These are phyloP conservation scores for Diaporthe longicolla DNA, from an alignment of 2,329 filamentous ascomycete species.

Conservation along the genomic window DNA sequence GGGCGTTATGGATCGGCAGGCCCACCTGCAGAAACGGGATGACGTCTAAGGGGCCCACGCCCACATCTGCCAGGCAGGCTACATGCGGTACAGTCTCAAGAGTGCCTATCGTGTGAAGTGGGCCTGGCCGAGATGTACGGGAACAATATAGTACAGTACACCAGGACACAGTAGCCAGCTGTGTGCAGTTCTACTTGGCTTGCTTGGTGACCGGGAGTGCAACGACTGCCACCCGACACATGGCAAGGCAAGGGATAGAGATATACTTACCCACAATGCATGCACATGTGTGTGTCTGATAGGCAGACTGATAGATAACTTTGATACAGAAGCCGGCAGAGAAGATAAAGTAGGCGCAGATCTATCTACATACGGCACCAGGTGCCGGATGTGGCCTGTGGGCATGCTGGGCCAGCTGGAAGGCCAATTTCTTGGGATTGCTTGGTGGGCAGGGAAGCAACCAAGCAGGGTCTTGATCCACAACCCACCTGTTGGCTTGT, in stretches of 20 bases:
- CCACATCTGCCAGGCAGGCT: background rate
- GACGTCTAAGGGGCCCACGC: constrained; percentile 28
- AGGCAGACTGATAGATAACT: background rate
- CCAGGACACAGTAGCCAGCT: no score
- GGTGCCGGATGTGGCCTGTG: constrained; percentile 14
- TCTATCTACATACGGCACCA: constrained; percentile 2
- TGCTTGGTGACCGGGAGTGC: background rate
- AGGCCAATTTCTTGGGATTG: constrained; percentile 4
- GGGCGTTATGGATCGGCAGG: constrained; percentile 9
- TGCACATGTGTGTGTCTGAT: background rate
- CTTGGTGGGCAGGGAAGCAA: background rate
- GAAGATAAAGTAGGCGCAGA: constrained; percentile 20
- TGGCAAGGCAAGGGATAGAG: constrained; percentile 4
- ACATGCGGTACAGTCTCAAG: background rate
- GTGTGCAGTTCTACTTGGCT: background rate
- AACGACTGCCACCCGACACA: background rate
- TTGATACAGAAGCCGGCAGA: background rate
- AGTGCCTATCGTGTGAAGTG: background rate
- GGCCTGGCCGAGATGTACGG: background rate
- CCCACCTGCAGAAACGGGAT: constrained; percentile 31
- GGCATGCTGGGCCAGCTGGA: background rate
- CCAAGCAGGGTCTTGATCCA: constrained; percentile 3
- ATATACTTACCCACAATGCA: background rate
- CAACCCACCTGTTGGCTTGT: background rate
- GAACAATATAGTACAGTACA: no score